Evolutionary conservation across 140 eudicot species (phyloP), one percentile per base, ranked within the genome.

Genomic region (Cichorium intybus): DNA sequence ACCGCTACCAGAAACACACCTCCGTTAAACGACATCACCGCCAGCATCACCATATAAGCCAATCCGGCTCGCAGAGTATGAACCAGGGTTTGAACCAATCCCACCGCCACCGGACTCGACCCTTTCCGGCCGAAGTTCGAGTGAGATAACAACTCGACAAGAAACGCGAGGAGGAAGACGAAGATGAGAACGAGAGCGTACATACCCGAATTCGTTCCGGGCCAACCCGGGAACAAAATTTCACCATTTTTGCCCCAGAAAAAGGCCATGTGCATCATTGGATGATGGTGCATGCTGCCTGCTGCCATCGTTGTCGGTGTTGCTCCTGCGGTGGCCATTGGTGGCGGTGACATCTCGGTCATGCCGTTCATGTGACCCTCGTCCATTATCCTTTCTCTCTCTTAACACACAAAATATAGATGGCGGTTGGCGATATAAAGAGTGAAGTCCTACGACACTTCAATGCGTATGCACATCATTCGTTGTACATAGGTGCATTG

Each of bases 1-100:
- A 88, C 71, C 33, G 92, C 96, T 34, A 65, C 84, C 22, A 92
- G 24, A 55, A 92, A 83, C 49, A 85, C 87, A 7, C 96, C 98
- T n/a, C 63, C 95, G 59, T 92, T 92, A 24, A 85, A 92, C 24
- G 94, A 81, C 95, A 88, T 87, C 15, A 92, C 82, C 24, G 96
- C 89, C 69, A 92, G 69, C 87, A 92, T 85, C 11, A 92, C 92
- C 80, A 88, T 57, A 62, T 85, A 91, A 35, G 85, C 91, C 71
- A 92, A 34, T 5, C 96, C 92, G 16, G 79, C 76, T 46, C 95
- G 83, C 0, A 88, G 27, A 27, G 83, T 77, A 69, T 88, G 89
- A 65, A 87, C 52, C 0, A 64, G 29, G 11, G 98, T 85, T 75
- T 69, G 81, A 24, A 79, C 11, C 79, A 85, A 15, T 17, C 95